A percentile compares a stretch with the other conserved stretches of the same genome.
These are phyloP conservation scores for Tetracentron sinense DNA, from an alignment of 164 flowering plant genomes.

Conservation along the genomic window DNA sequence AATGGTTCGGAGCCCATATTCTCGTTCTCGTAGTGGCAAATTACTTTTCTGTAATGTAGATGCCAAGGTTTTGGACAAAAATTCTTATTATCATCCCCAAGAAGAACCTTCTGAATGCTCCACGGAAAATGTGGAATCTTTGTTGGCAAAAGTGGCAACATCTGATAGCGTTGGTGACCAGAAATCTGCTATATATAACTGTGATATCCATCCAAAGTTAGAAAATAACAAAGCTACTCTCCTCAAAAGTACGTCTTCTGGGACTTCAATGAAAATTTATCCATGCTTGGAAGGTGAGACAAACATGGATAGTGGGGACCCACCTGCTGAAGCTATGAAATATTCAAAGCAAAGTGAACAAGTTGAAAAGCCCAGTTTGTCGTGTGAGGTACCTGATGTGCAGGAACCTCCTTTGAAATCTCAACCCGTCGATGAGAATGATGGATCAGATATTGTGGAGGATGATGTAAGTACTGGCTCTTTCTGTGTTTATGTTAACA, in stretches of 20 bases:
- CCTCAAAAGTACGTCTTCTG: constrained; percentile 15
- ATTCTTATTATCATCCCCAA: constrained; percentile 9
- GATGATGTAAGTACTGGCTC: constrained; percentile 53
- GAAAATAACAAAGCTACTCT: constrained; percentile 10
- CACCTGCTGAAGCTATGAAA: constrained; percentile 18
- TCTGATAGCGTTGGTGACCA: constrained; percentile 5
- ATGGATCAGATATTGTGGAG: constrained; percentile 62
- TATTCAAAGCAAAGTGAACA: constrained; percentile 17
- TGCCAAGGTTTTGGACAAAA: constrained; percentile 22
- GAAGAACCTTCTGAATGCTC: constrained; percentile 22
- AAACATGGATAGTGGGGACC: constrained; percentile 17
- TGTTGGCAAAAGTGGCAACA: constrained; percentile 9
- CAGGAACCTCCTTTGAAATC: constrained; percentile 28
- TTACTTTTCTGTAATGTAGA: constrained; percentile 5
- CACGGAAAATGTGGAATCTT: constrained; percentile 8
- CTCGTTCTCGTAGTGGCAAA: constrained; percentile 12
- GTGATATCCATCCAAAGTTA: constrained; percentile 3
- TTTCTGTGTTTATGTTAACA: constrained; percentile 1
- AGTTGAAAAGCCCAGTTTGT: constrained; percentile 18
- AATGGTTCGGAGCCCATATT: constrained; percentile 14
- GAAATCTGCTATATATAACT: constrained; percentile 11
- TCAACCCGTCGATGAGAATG: constrained; percentile 40
- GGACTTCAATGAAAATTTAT: no score
- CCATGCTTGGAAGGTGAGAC: constrained; percentile 30
- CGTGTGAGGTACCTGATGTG: constrained; percentile 16